Percentiles rank a stretch among this genome's conserved stretches.
Evolutionary conservation across 2,329 filamentous ascomycete genomes (phyloP).

Genomic region (Trichoderma sp.): DNA sequence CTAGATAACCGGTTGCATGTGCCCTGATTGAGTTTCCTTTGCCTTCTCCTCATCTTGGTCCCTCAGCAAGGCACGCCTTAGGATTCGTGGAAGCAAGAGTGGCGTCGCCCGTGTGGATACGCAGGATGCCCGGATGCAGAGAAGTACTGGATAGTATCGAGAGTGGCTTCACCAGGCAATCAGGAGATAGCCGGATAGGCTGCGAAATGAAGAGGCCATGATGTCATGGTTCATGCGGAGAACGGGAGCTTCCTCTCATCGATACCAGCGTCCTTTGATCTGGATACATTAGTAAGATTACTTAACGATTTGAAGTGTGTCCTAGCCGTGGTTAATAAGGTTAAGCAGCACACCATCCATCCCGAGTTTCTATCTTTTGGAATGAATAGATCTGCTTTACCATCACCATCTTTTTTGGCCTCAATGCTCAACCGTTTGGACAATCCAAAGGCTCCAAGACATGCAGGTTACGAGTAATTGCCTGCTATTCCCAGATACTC

Average conservation of each 20-base stretch:
- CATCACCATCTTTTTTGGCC: neutral
- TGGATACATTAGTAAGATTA: neutral
- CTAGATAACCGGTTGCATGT: neutral
- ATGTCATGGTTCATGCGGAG: conserved; percentile 9
- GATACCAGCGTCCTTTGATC: neutral
- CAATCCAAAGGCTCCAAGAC: neutral
- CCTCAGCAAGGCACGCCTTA: neutral
- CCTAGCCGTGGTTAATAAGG: neutral
- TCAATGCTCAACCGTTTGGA: neutral
- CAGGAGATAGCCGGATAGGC: neutral
- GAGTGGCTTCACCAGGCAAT: conserved; percentile 1
- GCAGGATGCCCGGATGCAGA: neutral
- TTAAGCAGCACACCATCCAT: neutral
- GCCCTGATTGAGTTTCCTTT: neutral
- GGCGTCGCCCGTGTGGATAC: conserved; percentile 14
- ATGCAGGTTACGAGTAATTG: neutral
- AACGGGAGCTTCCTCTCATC: neutral
- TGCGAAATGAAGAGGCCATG: neutral
- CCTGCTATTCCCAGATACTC: neutral
- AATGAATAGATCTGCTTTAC: neutral
- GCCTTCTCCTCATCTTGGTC: neutral
- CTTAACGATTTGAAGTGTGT: neutral
- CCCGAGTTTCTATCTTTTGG: neutral
- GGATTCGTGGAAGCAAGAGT: neutral
- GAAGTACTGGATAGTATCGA: neutral